Percentiles rank a stretch among this genome's conserved stretches.
Conservation (phyloP, 352 stramenopile genomes). For the Globisporangium nagaii region DNA sequence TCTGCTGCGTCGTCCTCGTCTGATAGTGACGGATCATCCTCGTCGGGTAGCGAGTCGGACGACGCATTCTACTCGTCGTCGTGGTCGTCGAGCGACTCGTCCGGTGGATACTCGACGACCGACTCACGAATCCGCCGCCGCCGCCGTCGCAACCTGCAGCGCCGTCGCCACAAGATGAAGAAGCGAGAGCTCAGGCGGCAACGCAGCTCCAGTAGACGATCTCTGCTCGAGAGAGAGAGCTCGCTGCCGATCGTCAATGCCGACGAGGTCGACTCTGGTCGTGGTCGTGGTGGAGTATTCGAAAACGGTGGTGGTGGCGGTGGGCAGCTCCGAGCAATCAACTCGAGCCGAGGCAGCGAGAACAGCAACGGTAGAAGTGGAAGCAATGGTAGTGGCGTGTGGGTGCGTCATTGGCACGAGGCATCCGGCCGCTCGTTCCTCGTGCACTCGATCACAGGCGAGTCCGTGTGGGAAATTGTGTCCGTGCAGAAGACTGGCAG, state of each 20-base stretch:
- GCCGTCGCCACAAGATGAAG: conserved; percentile 1
- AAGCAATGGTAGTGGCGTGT: conserved; percentile 25
- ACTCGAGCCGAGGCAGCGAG: conserved; percentile 12
- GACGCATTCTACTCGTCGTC: conserved; percentile 8
- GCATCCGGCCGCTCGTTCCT: conserved; percentile 46
- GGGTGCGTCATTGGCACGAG: conserved; percentile 63
- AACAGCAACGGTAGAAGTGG: neutral
- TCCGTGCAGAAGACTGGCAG: neutral
- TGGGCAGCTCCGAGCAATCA: neutral
- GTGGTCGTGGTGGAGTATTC: neutral
- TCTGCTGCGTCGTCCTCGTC: conserved; percentile 10
- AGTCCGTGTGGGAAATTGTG: conserved; percentile 68
- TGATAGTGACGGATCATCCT: conserved; percentile 1
- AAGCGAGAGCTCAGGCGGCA: neutral
- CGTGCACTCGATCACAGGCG: conserved; percentile 59
- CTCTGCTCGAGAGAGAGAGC: conserved; percentile 4
- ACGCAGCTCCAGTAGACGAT: neutral
- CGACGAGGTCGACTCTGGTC: conserved; percentile 12
- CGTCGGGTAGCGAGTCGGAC: conserved; percentile 8
- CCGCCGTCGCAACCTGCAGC: neutral
- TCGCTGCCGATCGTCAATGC: conserved; percentile 15
- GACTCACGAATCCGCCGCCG: conserved; percentile 5
- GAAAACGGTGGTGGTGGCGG: neutral
- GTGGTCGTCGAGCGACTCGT: conserved; percentile 7
- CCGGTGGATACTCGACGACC: conserved; percentile 9